Percentiles rank a stretch among this genome's conserved stretches.
These are phyloP conservation scores for Fusarium beomiforme DNA, from an alignment of 2,329 filamentous ascomycete species.

Conservation along the genomic window DNA sequence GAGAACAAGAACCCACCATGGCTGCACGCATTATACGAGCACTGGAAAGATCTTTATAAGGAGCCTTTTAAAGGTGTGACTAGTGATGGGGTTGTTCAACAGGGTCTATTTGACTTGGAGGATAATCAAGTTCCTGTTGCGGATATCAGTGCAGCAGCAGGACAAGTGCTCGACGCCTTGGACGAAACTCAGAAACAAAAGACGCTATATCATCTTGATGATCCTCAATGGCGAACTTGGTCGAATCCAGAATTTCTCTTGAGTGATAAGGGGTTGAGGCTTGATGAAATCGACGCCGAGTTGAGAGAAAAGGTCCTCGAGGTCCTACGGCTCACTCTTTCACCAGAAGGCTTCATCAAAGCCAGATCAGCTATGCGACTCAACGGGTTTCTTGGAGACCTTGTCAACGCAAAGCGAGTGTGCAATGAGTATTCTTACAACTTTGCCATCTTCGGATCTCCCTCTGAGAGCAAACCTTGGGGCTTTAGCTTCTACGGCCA, in stretches of 20 bases:
- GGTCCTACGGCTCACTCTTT: conserved; percentile 68
- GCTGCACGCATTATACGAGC: neutral
- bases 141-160: neutral
- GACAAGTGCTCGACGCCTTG: neutral
- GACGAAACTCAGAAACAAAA: neutral
- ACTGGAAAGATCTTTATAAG: neutral
- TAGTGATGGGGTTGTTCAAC: neutral
- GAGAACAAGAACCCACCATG: neutral
- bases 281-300: conserved; percentile 65
- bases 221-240: conserved; percentile 76
- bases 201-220: conserved; percentile 68
- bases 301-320: conserved; percentile 61
- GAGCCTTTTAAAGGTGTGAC: neutral
- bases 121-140: neutral
- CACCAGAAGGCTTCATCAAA: conserved; percentile 76
- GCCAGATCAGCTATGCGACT: conserved; percentile 76
- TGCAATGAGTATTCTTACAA: conserved; percentile 81
- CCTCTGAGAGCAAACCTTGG: conserved; percentile 69
- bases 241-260: conserved; percentile 79
- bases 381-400: conserved; percentile 78
- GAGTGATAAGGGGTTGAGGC: conserved; percentile 72
- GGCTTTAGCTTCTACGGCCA: conserved; percentile 82
- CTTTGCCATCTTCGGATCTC: conserved; percentile 75
- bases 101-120: neutral
- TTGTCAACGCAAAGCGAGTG: conserved; percentile 70